Conservation (phyloP, 768 basidiomycete genomes). For the Zangia roseola region DNA sequence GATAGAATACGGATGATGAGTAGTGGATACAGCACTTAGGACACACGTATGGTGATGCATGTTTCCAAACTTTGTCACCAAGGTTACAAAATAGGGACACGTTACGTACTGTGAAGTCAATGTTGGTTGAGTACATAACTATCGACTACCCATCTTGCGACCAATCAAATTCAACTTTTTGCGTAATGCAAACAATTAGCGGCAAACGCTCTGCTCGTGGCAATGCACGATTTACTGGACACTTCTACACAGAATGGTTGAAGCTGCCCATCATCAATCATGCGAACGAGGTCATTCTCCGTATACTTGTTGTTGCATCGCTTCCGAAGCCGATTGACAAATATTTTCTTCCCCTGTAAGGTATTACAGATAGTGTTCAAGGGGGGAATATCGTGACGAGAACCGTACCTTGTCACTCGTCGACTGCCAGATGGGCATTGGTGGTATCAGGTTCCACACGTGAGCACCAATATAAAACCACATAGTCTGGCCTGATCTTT, state of each 20-base stretch:
- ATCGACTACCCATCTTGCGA: no score
- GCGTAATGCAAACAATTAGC: constrained; percentile 16
- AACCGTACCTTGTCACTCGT: constrained; percentile 35
- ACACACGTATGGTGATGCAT: neutral
- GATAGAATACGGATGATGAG: constrained; percentile 83
- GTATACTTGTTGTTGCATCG: constrained; percentile 34
- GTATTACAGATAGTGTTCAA: neutral
- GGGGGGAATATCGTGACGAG: neutral
- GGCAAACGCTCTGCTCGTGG: constrained; percentile 25
- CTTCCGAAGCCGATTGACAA: constrained; percentile 35
- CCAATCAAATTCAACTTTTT: neutral
- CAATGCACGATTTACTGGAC: constrained; percentile 19
- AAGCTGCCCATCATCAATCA: constrained; percentile 42
- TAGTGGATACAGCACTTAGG: constrained; percentile 5
- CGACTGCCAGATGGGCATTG: constrained; percentile 39
- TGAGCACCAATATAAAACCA: constrained; percentile 57
- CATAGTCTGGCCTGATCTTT: constrained; percentile 15
- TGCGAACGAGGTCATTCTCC: constrained; percentile 34
- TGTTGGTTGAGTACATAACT: no score
- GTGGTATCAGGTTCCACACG: constrained; percentile 37
- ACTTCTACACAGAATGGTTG: constrained; percentile 46
- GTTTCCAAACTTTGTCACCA: no score
- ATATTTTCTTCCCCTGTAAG: constrained; percentile 31
- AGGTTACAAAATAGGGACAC: no score
- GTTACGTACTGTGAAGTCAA: neutral